A percentile compares a stretch with the other conserved stretches of the same genome.
These are phyloP conservation scores for Andrographis paniculata DNA, from an alignment of 305 asterid species.

Conservation along the genomic window DNA sequence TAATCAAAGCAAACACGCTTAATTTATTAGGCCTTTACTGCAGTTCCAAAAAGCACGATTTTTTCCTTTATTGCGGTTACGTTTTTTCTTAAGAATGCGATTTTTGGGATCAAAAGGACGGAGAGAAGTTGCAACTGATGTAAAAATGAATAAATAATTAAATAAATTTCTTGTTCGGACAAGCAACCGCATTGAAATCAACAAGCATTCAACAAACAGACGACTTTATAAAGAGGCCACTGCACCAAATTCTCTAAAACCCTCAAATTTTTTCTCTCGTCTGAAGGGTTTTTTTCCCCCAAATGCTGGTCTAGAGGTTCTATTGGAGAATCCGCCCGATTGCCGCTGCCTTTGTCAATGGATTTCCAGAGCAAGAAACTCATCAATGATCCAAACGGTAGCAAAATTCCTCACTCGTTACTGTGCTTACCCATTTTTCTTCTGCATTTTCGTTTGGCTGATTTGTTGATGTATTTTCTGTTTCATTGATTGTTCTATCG, in stretches of 20 bases:
- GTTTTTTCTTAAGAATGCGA: background rate
- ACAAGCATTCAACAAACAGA: conserved; percentile 43
- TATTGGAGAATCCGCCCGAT: conserved; percentile 8
- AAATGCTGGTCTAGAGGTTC: conserved; percentile 21
- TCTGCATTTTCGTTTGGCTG: conserved; percentile 17
- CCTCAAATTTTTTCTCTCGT: conserved; percentile 25
- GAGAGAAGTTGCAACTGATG: background rate
- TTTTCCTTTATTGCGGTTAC: too few species aligned
- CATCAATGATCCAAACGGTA: conserved; percentile 90
- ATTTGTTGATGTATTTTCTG: conserved; percentile 16
- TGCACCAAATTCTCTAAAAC: conserved; percentile 20
- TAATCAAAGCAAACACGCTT: too few species aligned
- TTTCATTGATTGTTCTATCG: background rate
- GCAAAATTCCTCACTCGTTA: conserved; percentile 15
- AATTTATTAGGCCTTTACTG: too few species aligned
- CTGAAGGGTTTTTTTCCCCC: too few species aligned
- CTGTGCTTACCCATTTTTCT: conserved; percentile 5
- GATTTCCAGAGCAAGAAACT: conserved; percentile 76
- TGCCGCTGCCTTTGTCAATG: conserved; percentile 35
- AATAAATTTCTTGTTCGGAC: conserved; percentile 23
- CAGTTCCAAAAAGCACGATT: too few species aligned
- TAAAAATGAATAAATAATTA: background rate
- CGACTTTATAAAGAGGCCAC: conserved; percentile 39
- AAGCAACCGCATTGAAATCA: conserved; percentile 29
- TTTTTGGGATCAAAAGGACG: background rate